Base-by-base conservation (phyloP, 148 eudicot species). In the Heliosperma pusillum region DNA sequence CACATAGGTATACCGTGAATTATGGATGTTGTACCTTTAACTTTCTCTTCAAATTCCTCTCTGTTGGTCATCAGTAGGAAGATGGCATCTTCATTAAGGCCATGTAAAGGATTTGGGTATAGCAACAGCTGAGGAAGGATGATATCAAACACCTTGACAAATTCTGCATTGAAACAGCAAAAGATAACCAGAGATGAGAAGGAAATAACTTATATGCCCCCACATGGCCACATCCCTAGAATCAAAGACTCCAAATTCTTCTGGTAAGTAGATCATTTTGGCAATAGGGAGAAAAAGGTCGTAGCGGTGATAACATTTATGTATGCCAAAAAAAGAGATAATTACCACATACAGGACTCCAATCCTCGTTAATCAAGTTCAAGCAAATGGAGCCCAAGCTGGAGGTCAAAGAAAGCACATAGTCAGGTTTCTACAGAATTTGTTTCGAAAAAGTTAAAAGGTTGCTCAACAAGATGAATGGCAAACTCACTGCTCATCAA, bases 361-460 rank as follows among this genome's bases (percentile, higher is more conserved):
- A 92, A 66, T 95, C 83, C 78, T 90, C 88, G 67, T 87, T 87
- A 50, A 91, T 89, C 40, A 89, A 93, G 73, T 91, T 86, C 87
- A 91, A 89, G 88, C 97, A 92, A 26, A 92, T 88, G 26, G 89
- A 85, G 66, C 97, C 97, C 57, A 89, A 90, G 86, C 97, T 92
- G 74, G 47, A 69, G 69, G 24, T 42, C 33, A 26, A 55, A 60
- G 30, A 55, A 59, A 13, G 22, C 40, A 47, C 22, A 62, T 27
- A 47, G 52, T 69, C 27, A 69, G 30, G 20, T 40, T 4, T 68
- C 15, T 26, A 69, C 24, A 42, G 57, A 17, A 25, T 63, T 22
- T 17, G 11, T 1, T 5, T 15, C 19, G 16, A 26, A 16, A 4
- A 25, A 22, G 66, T 22, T 2, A 44, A 22, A 16, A n/a, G 33